Percentiles rank a stretch among this genome's conserved stretches.
phyloP scores from a whole-genome alignment of 2,329 filamentous ascomycete genomes.

The Tricladium varicosporioides region DNA sequence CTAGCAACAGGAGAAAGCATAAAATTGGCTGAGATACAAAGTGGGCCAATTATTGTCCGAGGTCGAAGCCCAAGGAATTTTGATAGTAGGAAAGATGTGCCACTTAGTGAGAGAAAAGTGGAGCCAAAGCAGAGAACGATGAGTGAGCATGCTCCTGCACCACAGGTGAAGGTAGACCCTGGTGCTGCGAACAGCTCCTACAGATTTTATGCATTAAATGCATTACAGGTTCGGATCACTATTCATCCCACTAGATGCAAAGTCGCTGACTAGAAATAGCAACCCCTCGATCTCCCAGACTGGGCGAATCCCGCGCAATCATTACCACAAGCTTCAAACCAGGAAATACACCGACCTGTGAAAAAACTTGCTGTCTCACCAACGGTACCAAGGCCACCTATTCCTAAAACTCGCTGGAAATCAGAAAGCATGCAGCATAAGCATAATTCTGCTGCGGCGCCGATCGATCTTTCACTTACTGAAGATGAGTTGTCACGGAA shows the following conservation, averaged over 20 bases:
- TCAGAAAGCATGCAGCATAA: conserved; percentile 16
- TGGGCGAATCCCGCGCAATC: conserved; percentile 20
- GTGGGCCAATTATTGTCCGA: conserved; percentile 91
- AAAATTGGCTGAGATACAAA: conserved; percentile 80
- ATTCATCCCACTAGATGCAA: not conserved
- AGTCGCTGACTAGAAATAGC: conserved; percentile 13
- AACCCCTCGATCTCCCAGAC: conserved; percentile 30
- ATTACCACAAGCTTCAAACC: conserved; percentile 11
- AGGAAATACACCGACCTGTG: conserved; percentile 16
- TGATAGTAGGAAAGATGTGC: conserved; percentile 83
- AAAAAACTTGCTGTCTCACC: conserved; percentile 22
- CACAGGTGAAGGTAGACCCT: conserved; percentile 30
- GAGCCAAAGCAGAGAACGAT: conserved; percentile 29
- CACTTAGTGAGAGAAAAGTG: conserved; percentile 46
- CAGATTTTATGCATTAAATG: conserved; percentile 29
- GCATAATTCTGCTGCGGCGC: conserved; percentile 13
- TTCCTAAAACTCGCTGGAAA: conserved; percentile 35
- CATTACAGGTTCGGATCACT: conserved; percentile 26
- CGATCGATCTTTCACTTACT: conserved; percentile 32
- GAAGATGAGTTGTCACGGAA: conserved; percentile 28
- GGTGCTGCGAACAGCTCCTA: conserved; percentile 22
- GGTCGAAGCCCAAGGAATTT: conserved; percentile 93
- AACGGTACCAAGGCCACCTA: conserved; percentile 22
- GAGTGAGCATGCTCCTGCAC: conserved; percentile 22
- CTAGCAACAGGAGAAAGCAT: conserved; percentile 63